Evolutionary conservation across 345 rosid genomes (phyloP), one percentile per base, ranked within the genome.

Genomic region (Lepidium africanum): DNA sequence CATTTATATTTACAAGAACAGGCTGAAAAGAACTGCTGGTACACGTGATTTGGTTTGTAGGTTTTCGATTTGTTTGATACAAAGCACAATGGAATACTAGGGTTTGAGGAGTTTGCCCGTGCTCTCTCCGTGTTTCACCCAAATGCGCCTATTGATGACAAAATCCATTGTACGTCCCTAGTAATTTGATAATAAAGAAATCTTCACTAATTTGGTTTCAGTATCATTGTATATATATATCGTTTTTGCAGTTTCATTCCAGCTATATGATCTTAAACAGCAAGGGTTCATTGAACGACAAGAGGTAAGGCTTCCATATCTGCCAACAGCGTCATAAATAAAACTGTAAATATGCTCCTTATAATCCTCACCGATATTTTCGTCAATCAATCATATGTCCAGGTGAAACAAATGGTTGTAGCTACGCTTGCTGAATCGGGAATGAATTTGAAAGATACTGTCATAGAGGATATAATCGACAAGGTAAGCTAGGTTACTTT

Each of bases 341-440:
- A 37, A 1, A 37, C 2, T 50, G 33, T 51, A 35, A 45, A 55
- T 19, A 37, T 16, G 43, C 52, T 2, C 1, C 39, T 47, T 7
- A 32, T 27, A 30, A 25, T 55, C 30, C n/a, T 67, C 36, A 51
- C 5, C 3, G 1, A 67, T 57, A 46, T 10, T 10, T 42, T 69
- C 37, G 7, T 25, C 10, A 14, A 7, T 32, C 16, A 14, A 7
- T 32, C 16, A 37, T 37, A 69, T n/a, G 39, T 64, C 11, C 21
- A 91, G 99, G 96, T 94, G 69, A 94, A 94, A 77, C 99, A 95
- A 95, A 95, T 95, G 99, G 97, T 95, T 38, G 99, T 95, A 3
- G 99, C 99, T 65, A 95, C 99, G 0, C 97, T 91, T 63, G 97
- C 99, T 5, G 99, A 95, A 73, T 91, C 99, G 7, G 97, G 99